Conservation (phyloP, 2,329 filamentous ascomycete genomes). For the Penicillium thymicola region DNA sequence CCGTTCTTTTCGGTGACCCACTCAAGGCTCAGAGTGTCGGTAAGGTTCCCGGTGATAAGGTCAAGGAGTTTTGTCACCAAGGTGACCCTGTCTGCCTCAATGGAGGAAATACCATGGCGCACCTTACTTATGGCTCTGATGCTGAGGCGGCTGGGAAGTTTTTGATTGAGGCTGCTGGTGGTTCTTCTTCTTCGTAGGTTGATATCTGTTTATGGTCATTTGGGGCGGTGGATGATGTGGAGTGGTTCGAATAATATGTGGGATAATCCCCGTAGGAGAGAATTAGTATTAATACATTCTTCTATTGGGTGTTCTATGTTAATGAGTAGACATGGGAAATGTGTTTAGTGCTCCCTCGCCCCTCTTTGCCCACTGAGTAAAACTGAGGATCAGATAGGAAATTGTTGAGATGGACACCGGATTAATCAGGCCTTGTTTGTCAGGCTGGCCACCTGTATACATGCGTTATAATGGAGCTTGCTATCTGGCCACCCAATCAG, state of each 20-base stretch:
- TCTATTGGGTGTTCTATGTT: no score
- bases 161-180: conserved; percentile 26
- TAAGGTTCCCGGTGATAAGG: conserved; percentile 42
- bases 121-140: conserved; percentile 41
- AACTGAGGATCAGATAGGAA: no score
- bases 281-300: neutral
- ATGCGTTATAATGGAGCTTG: no score
- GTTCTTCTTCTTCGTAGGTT: conserved; percentile 1
- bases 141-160: conserved; percentile 40
- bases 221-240: neutral
- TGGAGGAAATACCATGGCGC: conserved; percentile 42
- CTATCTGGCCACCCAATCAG: no score
- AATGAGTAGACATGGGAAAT: no score
- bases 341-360: no score
- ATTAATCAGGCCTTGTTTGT: no score
- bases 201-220: neutral
- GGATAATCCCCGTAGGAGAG: neutral
- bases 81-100: conserved; percentile 54
- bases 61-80: conserved; percentile 49
- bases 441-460: no score
- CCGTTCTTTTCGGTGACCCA: conserved; percentile 48
- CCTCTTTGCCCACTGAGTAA: neutral
- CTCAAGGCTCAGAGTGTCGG: conserved; percentile 40
- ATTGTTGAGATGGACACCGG: no score
- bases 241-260: neutral